phyloP scores from a whole-genome alignment of 106 monocot genomes.

The Narthecium ossifragum region DNA sequence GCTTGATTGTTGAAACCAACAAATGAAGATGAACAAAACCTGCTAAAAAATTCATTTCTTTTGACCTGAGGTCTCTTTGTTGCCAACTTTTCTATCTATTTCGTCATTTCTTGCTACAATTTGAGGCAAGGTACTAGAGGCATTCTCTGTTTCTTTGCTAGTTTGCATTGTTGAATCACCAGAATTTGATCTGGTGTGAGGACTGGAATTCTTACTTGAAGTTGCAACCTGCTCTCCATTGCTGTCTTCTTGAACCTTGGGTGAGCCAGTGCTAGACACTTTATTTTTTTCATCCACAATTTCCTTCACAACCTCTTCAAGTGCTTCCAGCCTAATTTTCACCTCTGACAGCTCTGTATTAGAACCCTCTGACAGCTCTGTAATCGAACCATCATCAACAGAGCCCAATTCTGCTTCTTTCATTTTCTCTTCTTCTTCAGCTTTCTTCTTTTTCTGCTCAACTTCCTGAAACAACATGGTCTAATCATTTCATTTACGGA shows the following conservation, averaged over 20 bases:
- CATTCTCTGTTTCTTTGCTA: not conserved
- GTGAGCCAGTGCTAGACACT: conserved; percentile 4
- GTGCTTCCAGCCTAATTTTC: conserved; percentile 47
- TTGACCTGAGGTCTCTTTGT: not conserved
- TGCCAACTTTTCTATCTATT: not conserved
- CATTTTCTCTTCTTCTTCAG: conserved; percentile 37
- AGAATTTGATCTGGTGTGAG: not conserved
- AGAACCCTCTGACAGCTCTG: conserved; percentile 41
- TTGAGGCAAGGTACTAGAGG: no score
- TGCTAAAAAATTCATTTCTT: conserved; percentile 1
- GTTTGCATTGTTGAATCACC: not conserved
- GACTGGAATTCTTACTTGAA: conserved; percentile 4
- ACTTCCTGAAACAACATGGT: conserved; percentile 30
- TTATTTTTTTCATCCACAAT: conserved; percentile 46
- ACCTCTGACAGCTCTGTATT: conserved; percentile 47
- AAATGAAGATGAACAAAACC: not conserved
- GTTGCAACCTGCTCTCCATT: not conserved
- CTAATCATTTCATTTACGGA: no score
- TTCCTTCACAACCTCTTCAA: conserved; percentile 65
- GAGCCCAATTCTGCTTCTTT: conserved; percentile 31
- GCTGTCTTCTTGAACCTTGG: conserved; percentile 3
- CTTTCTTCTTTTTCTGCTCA: conserved; percentile 54
- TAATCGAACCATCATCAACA: conserved; percentile 17
- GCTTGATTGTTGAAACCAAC: no score
- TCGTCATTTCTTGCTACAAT: not conserved